A percentile compares a stretch with the other conserved stretches of the same genome.
Evolutionary conservation across 768 basidiomycete genomes (phyloP).

Genomic region (Boletus rufocinnamomeus): DNA sequence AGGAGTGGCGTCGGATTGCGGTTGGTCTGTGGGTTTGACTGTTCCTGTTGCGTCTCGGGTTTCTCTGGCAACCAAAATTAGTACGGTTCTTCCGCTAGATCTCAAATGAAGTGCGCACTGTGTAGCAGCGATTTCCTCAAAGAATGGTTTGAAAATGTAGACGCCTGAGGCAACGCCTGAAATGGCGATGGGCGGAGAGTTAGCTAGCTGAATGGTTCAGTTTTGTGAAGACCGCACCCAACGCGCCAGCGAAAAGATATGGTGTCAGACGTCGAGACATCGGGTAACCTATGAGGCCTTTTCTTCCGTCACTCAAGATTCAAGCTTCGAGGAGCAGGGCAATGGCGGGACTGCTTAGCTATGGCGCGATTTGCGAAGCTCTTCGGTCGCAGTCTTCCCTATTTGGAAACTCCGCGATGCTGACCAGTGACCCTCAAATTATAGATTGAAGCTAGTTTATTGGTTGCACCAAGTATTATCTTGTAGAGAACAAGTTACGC

Average conservation of each 20-base stretch:
- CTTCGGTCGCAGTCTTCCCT: constrained; percentile 14
- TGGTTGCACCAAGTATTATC: constrained; percentile 5
- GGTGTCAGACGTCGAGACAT: constrained; percentile 48
- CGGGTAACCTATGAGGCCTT: background rate
- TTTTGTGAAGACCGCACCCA: constrained; percentile 44
- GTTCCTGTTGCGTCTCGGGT: background rate
- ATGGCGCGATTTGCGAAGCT: constrained; percentile 6
- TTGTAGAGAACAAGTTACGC: constrained; percentile 5
- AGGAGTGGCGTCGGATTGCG: constrained; percentile 7
- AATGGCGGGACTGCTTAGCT: background rate
- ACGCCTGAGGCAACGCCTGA: constrained; percentile 62
- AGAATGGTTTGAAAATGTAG: constrained; percentile 63
- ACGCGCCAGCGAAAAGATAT: constrained; percentile 53
- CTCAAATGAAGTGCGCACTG: constrained; percentile 15
- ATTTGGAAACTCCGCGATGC: constrained; percentile 33
- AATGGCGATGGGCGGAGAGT: background rate
- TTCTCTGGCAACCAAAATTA: constrained; percentile 17
- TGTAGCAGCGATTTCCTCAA: constrained; percentile 24
- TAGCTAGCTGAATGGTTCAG: background rate
- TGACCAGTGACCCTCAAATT: background rate
- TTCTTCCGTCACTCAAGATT: background rate
- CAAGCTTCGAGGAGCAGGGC: background rate
- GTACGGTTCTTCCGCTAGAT: background rate
- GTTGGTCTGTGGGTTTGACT: constrained; percentile 3
- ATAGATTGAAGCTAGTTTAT: background rate